These are phyloP conservation scores for Cladosporium sphaerospermum DNA, from an alignment of 2,329 filamentous ascomycete genomes.

Conservation along the genomic window DNA sequence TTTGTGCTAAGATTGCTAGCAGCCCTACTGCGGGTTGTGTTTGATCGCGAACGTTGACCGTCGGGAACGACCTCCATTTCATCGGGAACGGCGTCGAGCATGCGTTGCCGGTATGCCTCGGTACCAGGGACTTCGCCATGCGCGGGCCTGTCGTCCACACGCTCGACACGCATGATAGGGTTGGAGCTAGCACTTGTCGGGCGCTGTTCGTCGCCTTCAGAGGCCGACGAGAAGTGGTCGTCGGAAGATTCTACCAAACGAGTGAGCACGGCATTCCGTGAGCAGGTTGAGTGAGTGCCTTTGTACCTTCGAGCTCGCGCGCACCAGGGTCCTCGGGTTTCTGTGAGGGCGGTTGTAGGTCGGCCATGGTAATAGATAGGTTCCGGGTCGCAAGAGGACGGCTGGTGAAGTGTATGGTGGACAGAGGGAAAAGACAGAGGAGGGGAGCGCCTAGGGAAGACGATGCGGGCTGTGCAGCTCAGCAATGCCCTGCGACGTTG, in stretches of 20 bases:
- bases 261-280: neutral
- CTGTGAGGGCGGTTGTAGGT: conserved; percentile 25
- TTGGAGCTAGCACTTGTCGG: conserved; percentile 32
- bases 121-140: conserved; percentile 60
- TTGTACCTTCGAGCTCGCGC: conserved; percentile 20
- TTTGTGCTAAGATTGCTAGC: conserved; percentile 33
- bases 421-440: neutral
- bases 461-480: neutral
- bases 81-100: conserved; percentile 56
- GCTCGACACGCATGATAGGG: conserved; percentile 58
- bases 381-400: too few species aligned
- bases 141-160: conserved; percentile 52
- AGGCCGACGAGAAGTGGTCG: conserved; percentile 62
- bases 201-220: conserved; percentile 44
- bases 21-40: conserved; percentile 30
- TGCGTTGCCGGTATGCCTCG: conserved; percentile 51
- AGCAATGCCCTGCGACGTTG: neutral
- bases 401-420: neutral
- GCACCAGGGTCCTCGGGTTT: conserved; percentile 25
- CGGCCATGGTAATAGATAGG: conserved; percentile 21
- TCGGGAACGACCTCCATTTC: conserved; percentile 54
- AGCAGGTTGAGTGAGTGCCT: neutral
- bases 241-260: conserved; percentile 37
- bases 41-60: conserved; percentile 35
- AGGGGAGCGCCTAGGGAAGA: neutral